Conservation (phyloP, 1,284 basidiomycete species). For the Singerocomus inundabilis region DNA sequence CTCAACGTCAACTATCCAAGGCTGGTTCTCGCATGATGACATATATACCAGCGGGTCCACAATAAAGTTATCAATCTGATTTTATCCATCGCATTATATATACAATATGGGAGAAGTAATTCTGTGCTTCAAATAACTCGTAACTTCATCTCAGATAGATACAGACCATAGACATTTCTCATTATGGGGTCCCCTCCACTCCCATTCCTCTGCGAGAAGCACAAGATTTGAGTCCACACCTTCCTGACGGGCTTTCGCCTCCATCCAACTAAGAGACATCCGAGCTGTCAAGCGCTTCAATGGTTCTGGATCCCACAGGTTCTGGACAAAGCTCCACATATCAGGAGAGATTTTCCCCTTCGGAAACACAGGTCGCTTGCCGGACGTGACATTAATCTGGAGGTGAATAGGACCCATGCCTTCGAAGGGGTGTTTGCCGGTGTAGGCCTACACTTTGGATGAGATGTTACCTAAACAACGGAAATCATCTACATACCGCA, state of each 20-base stretch:
- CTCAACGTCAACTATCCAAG: no score
- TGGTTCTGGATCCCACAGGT: conserved; percentile 21
- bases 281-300: conserved; percentile 22
- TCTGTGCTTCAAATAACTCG: background rate
- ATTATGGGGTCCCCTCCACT: conserved; percentile 7
- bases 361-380: conserved; percentile 12
- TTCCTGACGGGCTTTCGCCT: conserved; percentile 14
- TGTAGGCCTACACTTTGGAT: conserved; percentile 16
- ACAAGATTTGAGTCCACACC: background rate
- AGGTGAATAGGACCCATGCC: background rate
- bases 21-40: no score
- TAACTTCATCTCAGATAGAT: background rate
- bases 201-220: conserved; percentile 25
- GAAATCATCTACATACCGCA: conserved; percentile 16
- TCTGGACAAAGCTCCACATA: conserved; percentile 30
- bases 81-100: background rate
- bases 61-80: background rate
- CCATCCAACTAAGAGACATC: conserved; percentile 21
- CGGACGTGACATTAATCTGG: background rate
- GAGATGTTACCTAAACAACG: background rate
- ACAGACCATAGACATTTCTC: conserved; percentile 17
- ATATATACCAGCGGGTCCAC: no score
- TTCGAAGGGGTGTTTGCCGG: conserved; percentile 13
- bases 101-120: background rate
- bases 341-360: conserved; percentile 16